Base-by-base conservation (phyloP, 2,329 filamentous ascomycete genomes). In the Emergomyces africanus region DNA sequence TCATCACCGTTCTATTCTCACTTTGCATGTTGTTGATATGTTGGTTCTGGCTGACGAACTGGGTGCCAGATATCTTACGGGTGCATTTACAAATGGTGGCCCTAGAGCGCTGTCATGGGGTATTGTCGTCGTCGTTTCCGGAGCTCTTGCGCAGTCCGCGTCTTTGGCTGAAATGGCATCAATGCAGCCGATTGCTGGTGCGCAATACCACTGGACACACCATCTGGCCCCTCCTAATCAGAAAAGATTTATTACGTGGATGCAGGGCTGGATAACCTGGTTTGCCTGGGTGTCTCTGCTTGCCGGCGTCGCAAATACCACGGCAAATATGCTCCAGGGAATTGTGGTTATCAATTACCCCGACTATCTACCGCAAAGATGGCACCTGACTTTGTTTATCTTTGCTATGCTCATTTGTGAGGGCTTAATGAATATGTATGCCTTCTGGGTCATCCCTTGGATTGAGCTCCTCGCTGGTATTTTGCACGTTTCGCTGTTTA, bases 141-240 rank as follows among this genome's bases (percentile, higher is more conserved):
- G 71, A 37, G 65, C 67, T n/a, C 62, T 71, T 6, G 63, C 64
- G 6, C 69, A 72, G 50, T 66, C 68, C 12, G 66, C 65, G 4
- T 74, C 73, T 1, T 65, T 76, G 42, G 74, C 70, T 6, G 74
- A 76, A 61, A 65, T 76, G 66, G 70, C 70, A 1, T 74, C 74
- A 0, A 74, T 75, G 62, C 68, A 69, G 18, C 73, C 73, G 3
- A 68, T 75, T 41, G 74, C 74, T 0, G 74, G 73, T 12, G 74
- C 72, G 3, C 74, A 75, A 61, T 76, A 77, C 60, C 72, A 75
- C 61, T 76, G 74, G 74, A 76, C 73, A 5, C 67, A 68, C 33
- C 63, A 66, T 9, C 63, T 74, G 20, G 71, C 71, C 12, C 71
- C 71, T 1, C 60, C 61, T 0, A 60, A 60, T 1, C 65, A 67